Percentiles rank a stretch among this genome's conserved stretches.
These are phyloP conservation scores for Hypoxylon rickii DNA, from an alignment of 495 filamentous ascomycete species.

Conservation along the genomic window DNA sequence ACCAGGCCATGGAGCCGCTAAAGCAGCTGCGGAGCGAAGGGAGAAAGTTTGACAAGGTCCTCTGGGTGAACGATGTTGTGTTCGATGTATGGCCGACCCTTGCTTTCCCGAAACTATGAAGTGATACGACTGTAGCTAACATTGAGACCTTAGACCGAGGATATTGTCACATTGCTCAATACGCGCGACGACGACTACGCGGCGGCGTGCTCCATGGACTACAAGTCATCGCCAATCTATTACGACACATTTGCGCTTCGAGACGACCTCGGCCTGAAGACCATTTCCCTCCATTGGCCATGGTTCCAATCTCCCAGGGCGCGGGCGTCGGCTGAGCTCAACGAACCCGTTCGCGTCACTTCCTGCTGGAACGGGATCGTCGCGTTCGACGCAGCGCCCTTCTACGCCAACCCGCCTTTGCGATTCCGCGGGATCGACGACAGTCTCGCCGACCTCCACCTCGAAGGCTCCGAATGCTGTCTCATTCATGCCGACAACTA, in stretches of 20 bases:
- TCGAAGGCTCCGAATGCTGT: constrained; percentile 84
- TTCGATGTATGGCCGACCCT: constrained; percentile 49
- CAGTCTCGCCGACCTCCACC: constrained; percentile 64
- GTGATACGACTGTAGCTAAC: constrained; percentile 1
- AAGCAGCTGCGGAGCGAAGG: constrained; percentile 46
- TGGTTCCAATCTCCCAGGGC: constrained; percentile 71
- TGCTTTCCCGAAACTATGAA: neutral
- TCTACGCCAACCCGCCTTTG: constrained; percentile 56
- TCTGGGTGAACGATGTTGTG: constrained; percentile 78
- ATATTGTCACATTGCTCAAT: constrained; percentile 69
- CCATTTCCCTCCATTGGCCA: constrained; percentile 62
- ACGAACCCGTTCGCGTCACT: constrained; percentile 66
- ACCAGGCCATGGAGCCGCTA: constrained; percentile 56
- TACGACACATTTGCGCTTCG: constrained; percentile 89
- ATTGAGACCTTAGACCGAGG: constrained; percentile 54
- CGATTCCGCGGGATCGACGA: constrained; percentile 75
- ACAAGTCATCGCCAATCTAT: constrained; percentile 65
- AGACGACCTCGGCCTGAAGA: constrained; percentile 66
- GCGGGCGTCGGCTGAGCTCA: constrained; percentile 57
- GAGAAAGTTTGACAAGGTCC: constrained; percentile 65
- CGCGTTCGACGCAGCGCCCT: constrained; percentile 51
- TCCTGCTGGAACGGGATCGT: constrained; percentile 89
- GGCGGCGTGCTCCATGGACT: constrained; percentile 83
- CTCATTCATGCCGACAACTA: constrained; percentile 80
- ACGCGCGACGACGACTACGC: constrained; percentile 76